Percentiles rank a stretch among this genome's conserved stretches.
Conservation (phyloP, 176 grass and related monocot species). For the Saccharum officinarum region DNA sequence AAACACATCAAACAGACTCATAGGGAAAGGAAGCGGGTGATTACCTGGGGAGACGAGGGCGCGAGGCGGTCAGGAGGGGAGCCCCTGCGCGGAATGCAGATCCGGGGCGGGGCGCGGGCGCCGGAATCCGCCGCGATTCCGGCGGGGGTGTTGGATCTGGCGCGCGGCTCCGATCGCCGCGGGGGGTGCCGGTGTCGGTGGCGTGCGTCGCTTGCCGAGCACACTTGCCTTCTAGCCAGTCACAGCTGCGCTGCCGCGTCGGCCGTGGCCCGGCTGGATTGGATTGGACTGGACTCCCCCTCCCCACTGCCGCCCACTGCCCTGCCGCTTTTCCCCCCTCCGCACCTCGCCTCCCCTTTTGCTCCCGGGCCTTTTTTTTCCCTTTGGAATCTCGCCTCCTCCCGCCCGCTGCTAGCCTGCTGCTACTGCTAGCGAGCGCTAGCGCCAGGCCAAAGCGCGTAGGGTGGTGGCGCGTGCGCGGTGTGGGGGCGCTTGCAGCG, state of each 20-base stretch:
- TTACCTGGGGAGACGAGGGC: conserved; percentile 33
- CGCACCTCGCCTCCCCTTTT: conserved; percentile 25
- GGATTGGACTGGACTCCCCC: conserved; percentile 16
- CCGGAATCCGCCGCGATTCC: conserved; percentile 35
- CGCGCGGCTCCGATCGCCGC: conserved; percentile 41
- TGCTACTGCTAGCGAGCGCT: neutral
- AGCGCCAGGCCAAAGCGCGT: conserved; percentile 12
- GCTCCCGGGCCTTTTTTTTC: conserved; percentile 20
- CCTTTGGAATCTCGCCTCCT: conserved; percentile 35
- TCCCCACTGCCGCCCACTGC: too few species aligned
- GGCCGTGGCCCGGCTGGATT: conserved; percentile 7
- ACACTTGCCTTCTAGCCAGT: conserved; percentile 30
- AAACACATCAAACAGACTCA: neutral
- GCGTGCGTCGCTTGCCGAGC: conserved; percentile 34
- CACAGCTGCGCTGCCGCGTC: neutral
- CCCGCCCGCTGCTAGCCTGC: neutral
- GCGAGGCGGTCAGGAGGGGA: neutral
- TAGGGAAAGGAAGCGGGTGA: neutral
- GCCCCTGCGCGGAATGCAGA: conserved; percentile 43
- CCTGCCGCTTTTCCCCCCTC: neutral
- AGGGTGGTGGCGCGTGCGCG: conserved; percentile 1
- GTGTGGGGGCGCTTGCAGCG: neutral
- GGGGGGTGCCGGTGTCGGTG: conserved; percentile 14
- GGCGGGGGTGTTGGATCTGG: conserved; percentile 37
- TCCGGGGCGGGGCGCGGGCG: conserved; percentile 23